These are phyloP conservation scores for Dovyalis caffra DNA, from an alignment of 345 rosid species.

Conservation along the genomic window DNA sequence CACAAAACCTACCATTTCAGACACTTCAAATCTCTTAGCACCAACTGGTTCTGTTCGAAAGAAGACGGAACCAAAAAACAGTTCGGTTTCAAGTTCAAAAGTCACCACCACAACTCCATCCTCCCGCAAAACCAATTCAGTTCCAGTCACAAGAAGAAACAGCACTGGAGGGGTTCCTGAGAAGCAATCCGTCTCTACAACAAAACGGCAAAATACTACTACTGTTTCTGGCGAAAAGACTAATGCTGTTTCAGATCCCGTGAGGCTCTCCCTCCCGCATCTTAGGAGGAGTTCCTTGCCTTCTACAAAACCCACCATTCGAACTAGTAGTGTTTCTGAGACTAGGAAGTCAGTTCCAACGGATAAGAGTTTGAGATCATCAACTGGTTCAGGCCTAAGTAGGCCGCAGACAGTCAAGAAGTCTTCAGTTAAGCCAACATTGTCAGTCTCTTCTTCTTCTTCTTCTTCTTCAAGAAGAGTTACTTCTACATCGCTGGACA, in stretches of 20 bases:
- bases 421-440: conserved; percentile 47
- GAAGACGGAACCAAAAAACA: conserved; percentile 45
- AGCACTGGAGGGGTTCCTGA: conserved; percentile 84
- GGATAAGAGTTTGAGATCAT: conserved; percentile 48
- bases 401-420: conserved; percentile 47
- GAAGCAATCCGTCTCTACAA: conserved; percentile 40
- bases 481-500: conserved; percentile 61
- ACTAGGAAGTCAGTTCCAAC: conserved; percentile 46
- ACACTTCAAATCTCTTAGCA: conserved; percentile 38
- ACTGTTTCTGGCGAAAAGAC: conserved; percentile 38
- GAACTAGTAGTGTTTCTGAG: conserved; percentile 43
- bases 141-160: conserved; percentile 61
- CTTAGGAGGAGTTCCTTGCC: conserved; percentile 73
- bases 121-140: conserved; percentile 41
- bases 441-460: conserved; percentile 36
- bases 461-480: conserved; percentile 59
- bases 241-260: conserved; percentile 43
- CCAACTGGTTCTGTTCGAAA: conserved; percentile 50
- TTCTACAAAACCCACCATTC: conserved; percentile 50
- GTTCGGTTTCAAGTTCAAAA: conserved; percentile 36
- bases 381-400: conserved; percentile 45
- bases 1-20: conserved; percentile 40
- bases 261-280: conserved; percentile 81
- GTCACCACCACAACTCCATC: conserved; percentile 46
- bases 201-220: conserved; percentile 25